Base-by-base conservation (phyloP, 805 yeast genomes). In the Saccharomycopsis guyanensis region DNA sequence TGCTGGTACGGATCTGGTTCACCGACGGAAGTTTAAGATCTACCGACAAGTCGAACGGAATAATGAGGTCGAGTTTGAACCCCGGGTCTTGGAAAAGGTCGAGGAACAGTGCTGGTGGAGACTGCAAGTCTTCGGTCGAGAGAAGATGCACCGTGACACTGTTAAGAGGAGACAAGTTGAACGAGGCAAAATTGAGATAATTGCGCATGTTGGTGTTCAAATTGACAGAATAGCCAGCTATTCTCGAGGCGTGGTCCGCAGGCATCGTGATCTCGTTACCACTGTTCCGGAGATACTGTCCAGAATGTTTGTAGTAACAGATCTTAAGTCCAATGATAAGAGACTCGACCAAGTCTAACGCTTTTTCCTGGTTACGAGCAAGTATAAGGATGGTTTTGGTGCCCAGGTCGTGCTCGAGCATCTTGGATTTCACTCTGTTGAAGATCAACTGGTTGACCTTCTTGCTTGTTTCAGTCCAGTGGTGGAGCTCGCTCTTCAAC, bases 281-380 rank as follows among this genome's bases (percentile, higher is more conserved):
- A 34, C 16, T 35, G 25, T 76, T 82, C 51, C 76, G 80, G 32
- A 83, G 63, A 55, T 77, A 69, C 51, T 71, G 70, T 1, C 94
- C 93, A 19, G 75, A 71, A 56, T 80, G 77, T 53, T 86, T 66
- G 49, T 71, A 73, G 27, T 82, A 70, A 46, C 68, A 67, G 10
- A 77, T 71, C 50, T 72, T 73, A 49, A 74, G 74, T 2, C 91
- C 89, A 34, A 80, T 57, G 38, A 86, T 60, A 18, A 86, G 62
- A 1, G 88, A 86, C 55, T 86, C 93, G 3, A 81, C 61, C 51
- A 86, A 65, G 61, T 86, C 97, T 55, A 86, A 59, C 40, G 82
- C 69, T 64, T 76, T 66, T 25, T 39, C 42, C 12, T 79, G 94
- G 3, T 84, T 74, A 46, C 82, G 71, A 49, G 88, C 78, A 1